Evolutionary conservation across 345 rosid species (phyloP), one percentile per base, ranked within the genome.

Genomic region (Euphorbia peplus): DNA sequence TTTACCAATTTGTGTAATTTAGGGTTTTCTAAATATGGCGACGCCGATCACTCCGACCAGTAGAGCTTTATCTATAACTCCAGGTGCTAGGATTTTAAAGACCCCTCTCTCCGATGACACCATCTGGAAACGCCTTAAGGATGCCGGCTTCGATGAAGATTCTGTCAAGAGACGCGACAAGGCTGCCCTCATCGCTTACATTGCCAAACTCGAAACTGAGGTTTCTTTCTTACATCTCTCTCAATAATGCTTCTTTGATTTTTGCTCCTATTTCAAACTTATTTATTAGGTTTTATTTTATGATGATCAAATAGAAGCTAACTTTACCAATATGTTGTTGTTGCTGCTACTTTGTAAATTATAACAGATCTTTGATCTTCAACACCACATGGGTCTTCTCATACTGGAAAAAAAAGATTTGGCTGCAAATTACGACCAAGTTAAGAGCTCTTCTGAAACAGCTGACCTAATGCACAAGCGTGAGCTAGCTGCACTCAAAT

Each of bases 381-480:
- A 87, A 80, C 95, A 95, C 79, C 93, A 88, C 54, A 91, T 95
- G 98, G 98, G 98, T 63, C 93, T 95, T 74, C 85, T 95, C 54
- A 69, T 90, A 54, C 47, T 90, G 86, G 98, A 90, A 70, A 88
- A 82, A 57, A 88, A 91, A 71, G 88, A 95, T 75, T 70, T 87
- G 67, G 47, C 73, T 56, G 70, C 86, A 24, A 87, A 82, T 64
- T 77, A 81, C 8, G 98, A 92, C 72, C 88, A 87, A 73, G 66
- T 84, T 73, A 87, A 86, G 67, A 80, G 90, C 14, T 82, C 97
- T 70, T 81, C 84, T 14, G 96, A 88, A 73, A 83, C 89, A 64
- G 82, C 85, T 29, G 96, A 87, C 16, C 63, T 90, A 59, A 68
- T 56, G 60, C 86, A 81, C 29, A 88, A 79, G 79, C 89, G 81